phyloP scores from a whole-genome alignment of 768 basidiomycete genomes.

The Pisolithus microcarpus region DNA sequence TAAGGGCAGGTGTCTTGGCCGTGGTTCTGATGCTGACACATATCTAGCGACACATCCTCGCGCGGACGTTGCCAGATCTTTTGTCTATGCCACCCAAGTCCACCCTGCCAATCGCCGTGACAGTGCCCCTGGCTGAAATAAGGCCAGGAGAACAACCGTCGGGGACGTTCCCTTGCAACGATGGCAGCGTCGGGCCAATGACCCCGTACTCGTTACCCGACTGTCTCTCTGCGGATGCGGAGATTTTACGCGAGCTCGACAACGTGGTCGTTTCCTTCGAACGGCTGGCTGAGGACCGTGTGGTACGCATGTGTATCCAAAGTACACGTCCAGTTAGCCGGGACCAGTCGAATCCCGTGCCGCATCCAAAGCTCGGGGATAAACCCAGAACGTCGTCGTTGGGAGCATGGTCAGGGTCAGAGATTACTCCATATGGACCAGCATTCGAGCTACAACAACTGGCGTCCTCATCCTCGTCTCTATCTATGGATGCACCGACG shows the following conservation, averaged over 20 bases:
- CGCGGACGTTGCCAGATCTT: constrained; percentile 70
- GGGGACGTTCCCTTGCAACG: constrained; percentile 41
- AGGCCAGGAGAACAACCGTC: constrained; percentile 34
- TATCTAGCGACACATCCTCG: constrained; percentile 52
- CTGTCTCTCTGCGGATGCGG: constrained; percentile 48
- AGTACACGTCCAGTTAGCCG: constrained; percentile 39
- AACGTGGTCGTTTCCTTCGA: constrained; percentile 72
- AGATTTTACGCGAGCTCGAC: constrained; percentile 40
- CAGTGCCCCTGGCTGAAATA: constrained; percentile 37
- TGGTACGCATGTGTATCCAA: constrained; percentile 68
- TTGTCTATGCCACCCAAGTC: constrained; percentile 60
- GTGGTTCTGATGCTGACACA: constrained; percentile 11
- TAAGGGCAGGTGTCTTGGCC: constrained; percentile 22
- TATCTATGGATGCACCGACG: constrained; percentile 30
- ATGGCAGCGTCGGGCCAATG: neutral
- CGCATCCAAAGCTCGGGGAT: constrained; percentile 7
- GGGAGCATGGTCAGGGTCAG: constrained; percentile 20
- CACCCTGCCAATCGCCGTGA: constrained; percentile 48
- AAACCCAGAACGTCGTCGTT: constrained; percentile 16
- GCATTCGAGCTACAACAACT: constrained; percentile 17
- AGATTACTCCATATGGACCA: constrained; percentile 2
- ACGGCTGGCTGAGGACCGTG: constrained; percentile 55
- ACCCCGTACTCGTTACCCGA: constrained; percentile 27
- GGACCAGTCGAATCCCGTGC: constrained; percentile 21
- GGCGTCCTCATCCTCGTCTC: constrained; percentile 30